A percentile compares a stretch with the other conserved stretches of the same genome.
phyloP scores from a whole-genome alignment of 2,329 filamentous ascomycete genomes.

The Fusarium annulatum region DNA sequence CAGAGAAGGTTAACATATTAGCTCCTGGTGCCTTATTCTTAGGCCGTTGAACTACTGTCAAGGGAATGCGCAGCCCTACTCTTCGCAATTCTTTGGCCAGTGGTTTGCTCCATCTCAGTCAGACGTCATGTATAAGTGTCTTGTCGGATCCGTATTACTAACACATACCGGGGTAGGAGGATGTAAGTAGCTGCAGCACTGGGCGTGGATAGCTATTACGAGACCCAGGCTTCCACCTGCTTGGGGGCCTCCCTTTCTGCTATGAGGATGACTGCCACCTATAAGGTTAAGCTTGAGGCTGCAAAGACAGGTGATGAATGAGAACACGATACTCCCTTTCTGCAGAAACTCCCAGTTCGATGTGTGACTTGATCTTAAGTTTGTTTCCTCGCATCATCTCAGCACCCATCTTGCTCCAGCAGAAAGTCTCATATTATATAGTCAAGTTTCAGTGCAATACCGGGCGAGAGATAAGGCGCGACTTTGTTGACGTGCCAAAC shows the following conservation, averaged over 20 bases:
- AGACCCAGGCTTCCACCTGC: neutral
- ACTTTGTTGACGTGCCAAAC: too few relatives aligned
- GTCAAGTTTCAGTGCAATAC: neutral
- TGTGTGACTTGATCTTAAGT: neutral
- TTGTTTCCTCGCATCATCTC: neutral
- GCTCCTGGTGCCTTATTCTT: rapidly evolving
- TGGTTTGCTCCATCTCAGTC: neutral
- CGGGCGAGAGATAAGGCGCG: too few relatives aligned
- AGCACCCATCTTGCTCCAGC: neutral
- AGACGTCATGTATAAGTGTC: neutral
- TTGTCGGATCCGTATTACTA: neutral
- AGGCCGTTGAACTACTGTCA: neutral
- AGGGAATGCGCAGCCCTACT: neutral
- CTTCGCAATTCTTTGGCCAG: neutral
- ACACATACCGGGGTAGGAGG: neutral
- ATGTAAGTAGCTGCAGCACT: neutral
- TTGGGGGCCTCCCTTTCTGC: neutral
- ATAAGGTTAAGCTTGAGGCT: too few relatives aligned
- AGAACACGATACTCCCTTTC: neutral
- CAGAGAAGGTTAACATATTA: too few relatives aligned
- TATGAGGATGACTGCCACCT: too few relatives aligned
- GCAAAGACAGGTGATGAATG: too few relatives aligned
- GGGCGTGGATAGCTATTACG: neutral
- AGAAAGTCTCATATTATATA: neutral
- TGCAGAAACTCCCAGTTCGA: neutral